Evolutionary conservation across 1,284 basidiomycete genomes (phyloP).

Genomic region (Leucoagaricus sp.): DNA sequence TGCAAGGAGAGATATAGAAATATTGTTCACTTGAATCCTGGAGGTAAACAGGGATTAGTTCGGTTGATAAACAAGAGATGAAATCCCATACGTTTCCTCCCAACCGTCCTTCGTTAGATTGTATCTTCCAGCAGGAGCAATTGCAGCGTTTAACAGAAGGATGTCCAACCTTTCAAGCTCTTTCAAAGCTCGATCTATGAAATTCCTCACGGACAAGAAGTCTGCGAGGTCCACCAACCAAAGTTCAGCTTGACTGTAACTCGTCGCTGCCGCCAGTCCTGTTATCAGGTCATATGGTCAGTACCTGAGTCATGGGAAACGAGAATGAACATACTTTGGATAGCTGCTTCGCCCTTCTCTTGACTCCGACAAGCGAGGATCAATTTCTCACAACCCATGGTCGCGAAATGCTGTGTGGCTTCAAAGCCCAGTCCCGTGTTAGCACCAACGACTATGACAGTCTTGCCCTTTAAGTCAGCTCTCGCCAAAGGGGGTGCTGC

Average conservation of each 20-base stretch:
- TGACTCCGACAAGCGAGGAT: not conserved
- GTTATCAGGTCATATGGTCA: not conserved
- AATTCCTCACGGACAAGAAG: constrained; percentile 39
- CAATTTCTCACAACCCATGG: not conserved
- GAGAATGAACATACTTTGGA: not conserved
- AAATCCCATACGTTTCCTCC: constrained; percentile 29
- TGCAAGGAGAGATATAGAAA: constrained; percentile 39
- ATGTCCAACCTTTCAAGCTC: constrained; percentile 41
- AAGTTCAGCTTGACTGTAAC: constrained; percentile 31
- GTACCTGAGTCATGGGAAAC: not conserved
- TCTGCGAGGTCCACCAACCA: constrained; percentile 39
- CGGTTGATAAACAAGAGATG: constrained; percentile 18
- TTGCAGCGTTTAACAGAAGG: constrained; percentile 40
- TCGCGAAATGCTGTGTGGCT: constrained; percentile 38
- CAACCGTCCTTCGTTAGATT: constrained; percentile 36
- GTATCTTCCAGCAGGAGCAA: constrained; percentile 21
- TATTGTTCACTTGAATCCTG: constrained; percentile 43
- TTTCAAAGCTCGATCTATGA: constrained; percentile 35
- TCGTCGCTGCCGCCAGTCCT: constrained; percentile 30
- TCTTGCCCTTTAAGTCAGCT: constrained; percentile 32
- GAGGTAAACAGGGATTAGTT: not conserved
- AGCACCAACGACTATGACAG: constrained; percentile 35
- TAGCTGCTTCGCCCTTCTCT: constrained; percentile 14
- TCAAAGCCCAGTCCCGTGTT: constrained; percentile 46
- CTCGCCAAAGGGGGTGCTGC: constrained; percentile 26